Evolutionary conservation across 1,284 basidiomycete genomes (phyloP), one percentile per base, ranked within the genome.

Genomic region (Papiliotrema laurentii): DNA sequence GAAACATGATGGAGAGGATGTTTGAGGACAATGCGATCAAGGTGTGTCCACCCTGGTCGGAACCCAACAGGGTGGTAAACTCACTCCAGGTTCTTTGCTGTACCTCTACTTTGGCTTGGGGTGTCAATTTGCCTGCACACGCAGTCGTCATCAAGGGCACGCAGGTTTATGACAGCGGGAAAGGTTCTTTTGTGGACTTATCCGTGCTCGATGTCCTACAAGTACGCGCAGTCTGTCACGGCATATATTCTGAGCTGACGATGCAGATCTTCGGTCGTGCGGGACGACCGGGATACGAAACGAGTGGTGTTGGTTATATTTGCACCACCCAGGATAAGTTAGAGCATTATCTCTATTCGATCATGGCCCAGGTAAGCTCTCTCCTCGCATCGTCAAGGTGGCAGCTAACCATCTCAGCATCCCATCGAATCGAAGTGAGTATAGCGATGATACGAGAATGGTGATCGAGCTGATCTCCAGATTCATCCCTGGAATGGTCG

Each of bases 131-230:
- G 63, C 96, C 96, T 34, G 96, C 96, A 4, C 97, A 98, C 74
- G 96, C 96, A 49, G 90, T 93, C 50, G 78, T 99, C 58, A 99
- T 99, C 77, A 99, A 98, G 74, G 96, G 96, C 14, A 99, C 96
- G 0, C 89, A 98, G 62, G 81, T 99, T 2, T 99, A 98, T 69
- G 89, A 97, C 64, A 87, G 86, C 52, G 79, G 82, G 5, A 87
- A 85, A 64, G 92, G 93, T 59, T 78, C 86, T 7, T 97, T 97
- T 63, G 85, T 89, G 45, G 93, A 99, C 70, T 79, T 99, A 25
- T 89, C 92, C 3, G 86, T 99, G 14, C 79, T 99, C 35, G 96
- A 99, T 69, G 96, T 99, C 4, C 76, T 99, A 4, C 96, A 93
- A 74, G 71, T 69, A 43, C 54, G 66, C 50, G 42, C n/a, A 2